phyloP scores from a whole-genome alignment of 805 yeast genomes.

The Pichia thaimueangensis region DNA sequence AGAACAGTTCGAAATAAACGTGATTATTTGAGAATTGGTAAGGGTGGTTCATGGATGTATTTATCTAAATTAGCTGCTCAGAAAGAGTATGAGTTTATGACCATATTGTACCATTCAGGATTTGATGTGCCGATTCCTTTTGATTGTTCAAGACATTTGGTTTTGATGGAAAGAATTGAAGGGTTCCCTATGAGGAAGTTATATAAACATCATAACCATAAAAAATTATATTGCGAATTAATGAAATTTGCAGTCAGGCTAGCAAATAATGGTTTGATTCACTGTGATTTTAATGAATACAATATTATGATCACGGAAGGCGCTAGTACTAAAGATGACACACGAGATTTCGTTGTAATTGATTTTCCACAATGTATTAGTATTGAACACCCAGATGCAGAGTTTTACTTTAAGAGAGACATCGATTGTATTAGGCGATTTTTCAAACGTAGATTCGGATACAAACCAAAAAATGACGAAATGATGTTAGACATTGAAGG shows the following conservation, averaged over 20 bases:
- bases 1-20: constrained; percentile 88
- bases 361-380: constrained; percentile 99
- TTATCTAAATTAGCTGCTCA: constrained; percentile 85
- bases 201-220: constrained; percentile 61
- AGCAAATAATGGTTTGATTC: constrained; percentile 86
- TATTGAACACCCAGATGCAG: constrained; percentile 85
- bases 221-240: constrained; percentile 70
- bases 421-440: constrained; percentile 84
- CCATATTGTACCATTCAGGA: constrained; percentile 61
- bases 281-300: constrained; percentile 96
- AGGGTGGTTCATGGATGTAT: constrained; percentile 88
- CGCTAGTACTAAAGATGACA: constrained; percentile 40
- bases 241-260: constrained; percentile 82
- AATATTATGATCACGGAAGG: constrained; percentile 70
- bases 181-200: constrained; percentile 90
- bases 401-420: constrained; percentile 83
- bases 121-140: constrained; percentile 85
- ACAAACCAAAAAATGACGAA: constrained; percentile 58
- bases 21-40: constrained; percentile 74
- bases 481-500: constrained; percentile 75
- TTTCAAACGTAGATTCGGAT: constrained; percentile 71
- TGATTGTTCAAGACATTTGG: constrained; percentile 86
- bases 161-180: constrained; percentile 82
- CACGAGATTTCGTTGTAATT: constrained; percentile 73
- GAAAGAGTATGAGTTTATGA: constrained; percentile 87